These are phyloP conservation scores for Pseudocercospora macadamiae DNA, from an alignment of 2,329 filamentous ascomycete species.

Conservation along the genomic window DNA sequence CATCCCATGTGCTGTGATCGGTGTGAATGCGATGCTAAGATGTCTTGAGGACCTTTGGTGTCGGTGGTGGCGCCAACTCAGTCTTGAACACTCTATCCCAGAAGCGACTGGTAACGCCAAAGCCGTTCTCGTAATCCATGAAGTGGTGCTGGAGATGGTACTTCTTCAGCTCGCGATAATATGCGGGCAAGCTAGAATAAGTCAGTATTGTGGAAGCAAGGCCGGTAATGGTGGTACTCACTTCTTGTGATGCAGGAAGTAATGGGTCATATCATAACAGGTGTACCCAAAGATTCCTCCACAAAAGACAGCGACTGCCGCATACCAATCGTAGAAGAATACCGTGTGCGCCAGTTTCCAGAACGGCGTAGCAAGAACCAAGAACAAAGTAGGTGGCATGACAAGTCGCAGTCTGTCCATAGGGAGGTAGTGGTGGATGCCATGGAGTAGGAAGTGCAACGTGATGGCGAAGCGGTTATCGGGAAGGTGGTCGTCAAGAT, in stretches of 20 bases:
- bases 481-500: slow-evolving; percentile 89
- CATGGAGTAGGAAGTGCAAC: slow-evolving; percentile 89
- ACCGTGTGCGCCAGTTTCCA: slow-evolving; percentile 85
- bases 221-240: slow-evolving; percentile 44
- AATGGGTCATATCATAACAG: slow-evolving; percentile 96
- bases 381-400: slow-evolving; percentile 90
- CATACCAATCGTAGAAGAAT: slow-evolving; percentile 84
- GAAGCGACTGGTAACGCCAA: slow-evolving; percentile 93
- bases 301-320: slow-evolving; percentile 76
- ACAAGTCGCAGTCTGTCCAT: slow-evolving; percentile 98
- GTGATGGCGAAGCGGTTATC: slow-evolving; percentile 89
- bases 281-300: slow-evolving; percentile 95
- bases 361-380: slow-evolving; percentile 82
- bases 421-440: slow-evolving; percentile 97
- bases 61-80: slow-evolving; percentile 63
- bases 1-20: slow-evolving; percentile 13
- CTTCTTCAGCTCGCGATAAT: slow-evolving; percentile 93
- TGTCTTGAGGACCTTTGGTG: slow-evolving; percentile 54
- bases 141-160: slow-evolving; percentile 98
- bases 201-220: slow-evolving; percentile 13
- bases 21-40: slow-evolving; percentile 21
- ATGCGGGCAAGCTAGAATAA: slow-evolving; percentile 68
- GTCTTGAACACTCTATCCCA: slow-evolving; percentile 95
- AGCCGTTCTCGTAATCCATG: slow-evolving; percentile 95
- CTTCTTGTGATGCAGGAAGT: slow-evolving; percentile 96